Percentiles rank a stretch among this genome's conserved stretches.
phyloP scores from a whole-genome alignment of 805 yeast species.

The Zygoascus biomembranicola region DNA sequence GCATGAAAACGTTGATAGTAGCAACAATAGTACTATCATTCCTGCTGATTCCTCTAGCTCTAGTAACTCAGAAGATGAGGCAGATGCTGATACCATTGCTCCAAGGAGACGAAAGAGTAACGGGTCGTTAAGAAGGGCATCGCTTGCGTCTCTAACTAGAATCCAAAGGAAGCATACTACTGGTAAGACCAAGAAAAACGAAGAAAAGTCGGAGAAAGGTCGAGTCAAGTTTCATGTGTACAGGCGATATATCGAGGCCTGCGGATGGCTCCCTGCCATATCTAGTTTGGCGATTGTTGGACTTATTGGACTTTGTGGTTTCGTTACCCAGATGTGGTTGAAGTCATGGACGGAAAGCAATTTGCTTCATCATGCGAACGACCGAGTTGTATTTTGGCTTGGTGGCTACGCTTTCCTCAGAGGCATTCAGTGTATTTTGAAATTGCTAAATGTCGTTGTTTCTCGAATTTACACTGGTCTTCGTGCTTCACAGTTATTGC shows the following conservation, averaged over 20 bases:
- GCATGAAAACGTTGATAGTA: not conserved
- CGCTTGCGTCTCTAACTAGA: conserved; percentile 8
- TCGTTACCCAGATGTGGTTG: conserved; percentile 70
- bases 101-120: conserved; percentile 9
- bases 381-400: conserved; percentile 52
- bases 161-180: not conserved
- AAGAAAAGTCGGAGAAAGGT: conserved; percentile 73
- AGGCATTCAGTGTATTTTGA: conserved; percentile 37
- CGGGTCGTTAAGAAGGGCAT: conserved; percentile 16
- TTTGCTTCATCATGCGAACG: conserved; percentile 51
- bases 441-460: conserved; percentile 42
- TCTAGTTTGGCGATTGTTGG: conserved; percentile 33
- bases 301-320: conserved; percentile 43
- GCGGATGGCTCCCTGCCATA: conserved; percentile 38
- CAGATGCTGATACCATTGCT: conserved; percentile 6
- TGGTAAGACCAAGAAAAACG: conserved; percentile 6
- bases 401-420: conserved; percentile 48
- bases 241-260: conserved; percentile 65
- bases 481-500: conserved; percentile 34
- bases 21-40: not conserved
- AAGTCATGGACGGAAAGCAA: conserved; percentile 87
- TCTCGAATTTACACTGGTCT: conserved; percentile 41
- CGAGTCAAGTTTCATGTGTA: conserved; percentile 76
- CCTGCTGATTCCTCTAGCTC: conserved; percentile 3
- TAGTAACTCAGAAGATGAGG: not conserved